phyloP scores from a whole-genome alignment of 148 eudicot species.

The Camellia sinensis region DNA sequence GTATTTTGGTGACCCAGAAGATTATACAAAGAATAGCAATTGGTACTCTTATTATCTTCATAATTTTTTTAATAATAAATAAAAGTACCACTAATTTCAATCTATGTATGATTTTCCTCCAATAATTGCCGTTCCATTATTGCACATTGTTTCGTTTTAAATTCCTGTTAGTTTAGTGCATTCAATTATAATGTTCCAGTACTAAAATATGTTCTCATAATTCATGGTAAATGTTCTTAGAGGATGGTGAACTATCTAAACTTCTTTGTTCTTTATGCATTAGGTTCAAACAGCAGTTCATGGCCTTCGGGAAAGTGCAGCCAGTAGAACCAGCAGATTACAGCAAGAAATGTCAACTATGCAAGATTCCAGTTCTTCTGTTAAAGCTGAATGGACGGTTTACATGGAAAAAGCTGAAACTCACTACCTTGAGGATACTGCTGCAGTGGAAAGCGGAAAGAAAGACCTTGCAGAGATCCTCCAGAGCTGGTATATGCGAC shows the following conservation, averaged over 20 bases:
- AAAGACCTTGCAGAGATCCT: constrained; percentile 63
- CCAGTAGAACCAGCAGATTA: constrained; percentile 59
- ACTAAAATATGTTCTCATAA: not conserved
- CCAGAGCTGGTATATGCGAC: constrained; percentile 64
- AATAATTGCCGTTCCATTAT: not conserved
- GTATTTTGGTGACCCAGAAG: not conserved
- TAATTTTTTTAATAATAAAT: not conserved
- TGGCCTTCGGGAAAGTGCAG: constrained; percentile 77
- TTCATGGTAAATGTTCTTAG: not conserved
- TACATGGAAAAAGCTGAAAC: constrained; percentile 70
- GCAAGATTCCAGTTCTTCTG: constrained; percentile 60
- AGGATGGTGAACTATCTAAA: not conserved
- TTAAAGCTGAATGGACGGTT: constrained; percentile 68
- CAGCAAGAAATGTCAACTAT: constrained; percentile 86
- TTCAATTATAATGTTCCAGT: not conserved
- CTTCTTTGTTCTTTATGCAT: not conserved
- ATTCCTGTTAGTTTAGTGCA: not conserved
- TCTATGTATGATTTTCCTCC: not conserved
- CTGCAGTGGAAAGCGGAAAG: constrained; percentile 81
- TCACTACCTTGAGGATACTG: constrained; percentile 71
- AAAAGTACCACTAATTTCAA: not conserved
- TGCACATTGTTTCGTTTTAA: not conserved
- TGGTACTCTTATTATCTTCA: not conserved
- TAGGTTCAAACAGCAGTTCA: constrained; percentile 78
- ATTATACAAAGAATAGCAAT: not conserved